Percentiles rank a stretch among this genome's conserved stretches.
phyloP scores from a whole-genome alignment of 108 stramenopile genomes.

The Schizochytrium sp. region DNA sequence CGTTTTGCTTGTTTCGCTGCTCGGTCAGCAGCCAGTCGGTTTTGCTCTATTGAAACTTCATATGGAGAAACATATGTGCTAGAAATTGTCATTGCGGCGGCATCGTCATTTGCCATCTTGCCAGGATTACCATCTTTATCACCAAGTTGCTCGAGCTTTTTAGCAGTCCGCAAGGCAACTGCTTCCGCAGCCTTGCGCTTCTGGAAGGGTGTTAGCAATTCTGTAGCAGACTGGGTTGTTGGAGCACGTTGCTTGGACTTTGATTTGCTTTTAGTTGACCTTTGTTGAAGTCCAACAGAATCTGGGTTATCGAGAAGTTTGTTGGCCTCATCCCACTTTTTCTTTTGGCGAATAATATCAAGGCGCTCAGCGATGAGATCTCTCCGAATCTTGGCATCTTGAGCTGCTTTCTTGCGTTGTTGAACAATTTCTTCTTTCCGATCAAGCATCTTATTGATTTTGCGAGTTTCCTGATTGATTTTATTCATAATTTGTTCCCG shows the following conservation, averaged over 20 bases:
- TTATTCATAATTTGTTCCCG: slow-evolving; percentile 76
- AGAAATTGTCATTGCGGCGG: background rate
- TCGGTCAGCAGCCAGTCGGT: slow-evolving; percentile 17
- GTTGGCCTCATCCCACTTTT: slow-evolving; percentile 54
- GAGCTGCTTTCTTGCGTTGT: slow-evolving; percentile 37
- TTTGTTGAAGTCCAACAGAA: background rate
- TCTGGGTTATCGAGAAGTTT: slow-evolving; percentile 43
- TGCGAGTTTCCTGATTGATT: slow-evolving; percentile 72
- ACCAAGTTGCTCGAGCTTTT: background rate
- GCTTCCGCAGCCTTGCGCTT: slow-evolving; percentile 50
- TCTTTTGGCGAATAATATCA: background rate
- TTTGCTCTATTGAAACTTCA: background rate
- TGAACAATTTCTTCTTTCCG: slow-evolving; percentile 65
- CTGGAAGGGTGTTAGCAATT: slow-evolving; percentile 17
- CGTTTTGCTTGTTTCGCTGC: slow-evolving; percentile 38
- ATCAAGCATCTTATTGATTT: slow-evolving; percentile 73
- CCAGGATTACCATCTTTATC: background rate
- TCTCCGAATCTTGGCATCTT: slow-evolving; percentile 16
- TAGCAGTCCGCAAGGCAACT: slow-evolving; percentile 18
- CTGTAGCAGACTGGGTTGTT: slow-evolving; percentile 38
- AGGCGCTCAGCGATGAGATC: slow-evolving; percentile 20
- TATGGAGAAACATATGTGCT: slow-evolving; percentile 5
- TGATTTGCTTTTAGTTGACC: background rate
- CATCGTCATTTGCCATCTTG: background rate
- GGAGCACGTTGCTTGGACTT: background rate